Evolutionary conservation across 805 yeast genomes (phyloP), one percentile per base, ranked within the genome.

Genomic region (Suhomyces tanzawaensis): DNA sequence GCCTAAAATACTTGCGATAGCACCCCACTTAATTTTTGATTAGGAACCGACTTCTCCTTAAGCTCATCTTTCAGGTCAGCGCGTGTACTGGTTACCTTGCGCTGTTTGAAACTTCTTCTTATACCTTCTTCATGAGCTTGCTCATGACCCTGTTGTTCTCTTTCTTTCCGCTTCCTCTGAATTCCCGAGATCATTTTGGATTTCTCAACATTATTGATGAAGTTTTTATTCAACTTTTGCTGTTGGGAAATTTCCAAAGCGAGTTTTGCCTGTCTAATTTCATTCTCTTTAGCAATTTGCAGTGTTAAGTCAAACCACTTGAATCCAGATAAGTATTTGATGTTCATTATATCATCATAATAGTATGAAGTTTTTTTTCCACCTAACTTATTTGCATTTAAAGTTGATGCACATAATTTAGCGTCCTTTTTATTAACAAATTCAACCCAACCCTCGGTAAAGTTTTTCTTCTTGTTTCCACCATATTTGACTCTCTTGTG

Each of bases 361-460:
- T 90, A 93, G 53, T 85, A 91, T 7, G 82, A 77, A 3, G 93
- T 83, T 63, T 93, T 93, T 54, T 82, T 88, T 27, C 98, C 99
- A 19, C 98, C 99, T 23, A 93, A 65, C 7, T 73, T 85, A 55
- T 88, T 86, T 8, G 95, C 96, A 55, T 93, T 93, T 53, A 93
- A 64, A 0, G 97, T 84, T 7, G 70, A 71, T 2, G 93, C 95
- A 43, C 95, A 89, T 24, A 88, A 60, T 57, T 91, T 91, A 1
- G 98, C 99, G 52, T 88, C 86, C 49, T 75, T 77, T 57, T 93
- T 93, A 53, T 79, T 77, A 18, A 74, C 66, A 60, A 86, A 93
- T 63, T 93, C 99, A 6, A 85, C 93, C 99, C 99, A 93, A 11
- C 99, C 99, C 68, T 91, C 99, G 19, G 84, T 86, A 55, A 77